These are phyloP conservation scores for Termitomyces sp. DNA, from an alignment of 768 basidiomycete species.

Conservation along the genomic window DNA sequence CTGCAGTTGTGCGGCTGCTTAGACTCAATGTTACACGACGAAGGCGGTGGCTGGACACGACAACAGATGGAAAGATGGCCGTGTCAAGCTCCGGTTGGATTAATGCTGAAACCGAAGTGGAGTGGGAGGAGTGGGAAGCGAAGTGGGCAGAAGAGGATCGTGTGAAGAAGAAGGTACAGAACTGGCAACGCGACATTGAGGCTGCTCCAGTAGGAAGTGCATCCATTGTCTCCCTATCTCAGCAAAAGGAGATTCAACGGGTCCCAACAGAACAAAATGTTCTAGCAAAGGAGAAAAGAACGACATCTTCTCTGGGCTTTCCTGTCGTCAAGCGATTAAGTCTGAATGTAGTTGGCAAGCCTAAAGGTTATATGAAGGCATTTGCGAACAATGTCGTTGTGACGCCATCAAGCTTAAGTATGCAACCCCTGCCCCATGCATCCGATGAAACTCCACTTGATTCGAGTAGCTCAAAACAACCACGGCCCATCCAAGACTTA, in stretches of 20 bases:
- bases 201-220: not conserved
- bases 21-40: slow-evolving; percentile 35
- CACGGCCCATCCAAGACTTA: slow-evolving; percentile 16
- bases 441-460: slow-evolving; percentile 1
- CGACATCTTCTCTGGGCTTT: slow-evolving; percentile 31
- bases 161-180: slow-evolving; percentile 21
- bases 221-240: slow-evolving; percentile 8
- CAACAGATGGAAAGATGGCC: slow-evolving; percentile 15
- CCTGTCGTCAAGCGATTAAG: slow-evolving; percentile 35
- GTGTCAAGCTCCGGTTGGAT: slow-evolving; percentile 27
- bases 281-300: slow-evolving; percentile 2
- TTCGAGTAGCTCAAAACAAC: not conserved
- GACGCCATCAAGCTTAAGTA: slow-evolving; percentile 1
- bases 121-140: slow-evolving; percentile 43
- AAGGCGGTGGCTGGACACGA: slow-evolving; percentile 23
- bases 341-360: slow-evolving; percentile 18
- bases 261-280: slow-evolving; percentile 1
- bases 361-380: slow-evolving; percentile 10
- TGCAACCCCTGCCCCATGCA: not conserved
- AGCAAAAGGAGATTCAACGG: not conserved
- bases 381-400: not conserved
- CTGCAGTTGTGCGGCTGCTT: slow-evolving; percentile 30
- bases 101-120: slow-evolving; percentile 37
- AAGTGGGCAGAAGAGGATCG: slow-evolving; percentile 21
- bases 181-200: slow-evolving; percentile 18